Percentiles rank a stretch among this genome's conserved stretches.
Conservation (phyloP, 257 asterid genomes). For the Anisodus tanguticus region DNA sequence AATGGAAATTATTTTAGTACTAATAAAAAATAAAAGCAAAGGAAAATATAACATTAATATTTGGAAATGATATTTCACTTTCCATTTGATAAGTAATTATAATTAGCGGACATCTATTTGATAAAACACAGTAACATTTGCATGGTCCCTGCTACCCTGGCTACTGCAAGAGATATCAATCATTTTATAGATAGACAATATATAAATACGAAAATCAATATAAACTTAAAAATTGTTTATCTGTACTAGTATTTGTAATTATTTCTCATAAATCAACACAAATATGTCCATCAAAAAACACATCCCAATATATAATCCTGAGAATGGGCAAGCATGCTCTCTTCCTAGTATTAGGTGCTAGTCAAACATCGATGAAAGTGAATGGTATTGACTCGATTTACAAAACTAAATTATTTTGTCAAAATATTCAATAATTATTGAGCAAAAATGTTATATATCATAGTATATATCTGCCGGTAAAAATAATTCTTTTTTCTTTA, state of each 20-base stretch:
- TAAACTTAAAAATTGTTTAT: not conserved
- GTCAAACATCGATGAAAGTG: conserved; percentile 7
- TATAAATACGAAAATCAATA: not conserved
- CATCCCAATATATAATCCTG: conserved; percentile 57
- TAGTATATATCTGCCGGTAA: too few species aligned
- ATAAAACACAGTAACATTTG: conserved; percentile 34
- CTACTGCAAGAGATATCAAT: not conserved
- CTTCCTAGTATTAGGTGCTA: conserved; percentile 27
- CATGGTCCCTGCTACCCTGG: conserved; percentile 38
- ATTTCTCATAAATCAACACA: not conserved
- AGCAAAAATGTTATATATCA: too few species aligned
- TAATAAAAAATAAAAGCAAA: not conserved
- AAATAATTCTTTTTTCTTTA: too few species aligned
- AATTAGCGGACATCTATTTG: conserved; percentile 32
- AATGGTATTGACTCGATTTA: not conserved
- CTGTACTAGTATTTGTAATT: not conserved
- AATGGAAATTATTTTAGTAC: not conserved
- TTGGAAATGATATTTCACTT: conserved; percentile 48
- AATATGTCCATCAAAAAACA: conserved; percentile 40
- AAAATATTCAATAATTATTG: too few species aligned
- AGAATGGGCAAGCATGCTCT: conserved; percentile 52
- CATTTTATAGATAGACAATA: not conserved
- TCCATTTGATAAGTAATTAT: conserved; percentile 7
- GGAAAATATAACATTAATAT: conserved; percentile 29
- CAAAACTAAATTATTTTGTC: not conserved